phyloP scores from a whole-genome alignment of 306 rosid genomes.

The Inga oerstediana region DNA sequence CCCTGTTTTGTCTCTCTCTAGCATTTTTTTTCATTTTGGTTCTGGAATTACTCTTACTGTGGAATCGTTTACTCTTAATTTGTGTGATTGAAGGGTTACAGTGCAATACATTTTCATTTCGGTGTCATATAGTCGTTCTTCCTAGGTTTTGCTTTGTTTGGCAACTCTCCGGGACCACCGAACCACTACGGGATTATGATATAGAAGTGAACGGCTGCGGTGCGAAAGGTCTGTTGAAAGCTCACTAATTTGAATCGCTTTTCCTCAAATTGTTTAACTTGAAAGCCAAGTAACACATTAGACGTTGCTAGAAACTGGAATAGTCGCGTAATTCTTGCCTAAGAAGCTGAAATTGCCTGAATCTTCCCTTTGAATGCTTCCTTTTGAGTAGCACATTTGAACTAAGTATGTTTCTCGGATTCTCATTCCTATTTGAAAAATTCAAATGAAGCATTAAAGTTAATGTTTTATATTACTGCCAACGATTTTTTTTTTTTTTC shows the following conservation, averaged over 20 bases:
- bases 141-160: constrained; percentile 12
- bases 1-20: neutral
- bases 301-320: neutral
- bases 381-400: neutral
- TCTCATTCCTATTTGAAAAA: neutral
- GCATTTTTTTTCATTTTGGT: neutral
- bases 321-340: neutral
- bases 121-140: neutral
- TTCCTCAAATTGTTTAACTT: constrained; percentile 1
- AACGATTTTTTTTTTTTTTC: neutral
- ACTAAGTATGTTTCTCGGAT: neutral
- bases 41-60: neutral
- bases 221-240: constrained; percentile 21
- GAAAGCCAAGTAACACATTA: constrained; percentile 25
- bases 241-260: constrained; percentile 7
- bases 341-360: neutral
- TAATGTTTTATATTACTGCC: neutral
- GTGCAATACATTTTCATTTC: neutral
- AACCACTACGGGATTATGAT: constrained; percentile 12
- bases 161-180: neutral
- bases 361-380: neutral
- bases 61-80: neutral
- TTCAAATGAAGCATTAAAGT: neutral
- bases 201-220: neutral
- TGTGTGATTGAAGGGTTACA: neutral